phyloP scores from a whole-genome alignment of 202 grass and related monocot species.

The Digitaria exilis region DNA sequence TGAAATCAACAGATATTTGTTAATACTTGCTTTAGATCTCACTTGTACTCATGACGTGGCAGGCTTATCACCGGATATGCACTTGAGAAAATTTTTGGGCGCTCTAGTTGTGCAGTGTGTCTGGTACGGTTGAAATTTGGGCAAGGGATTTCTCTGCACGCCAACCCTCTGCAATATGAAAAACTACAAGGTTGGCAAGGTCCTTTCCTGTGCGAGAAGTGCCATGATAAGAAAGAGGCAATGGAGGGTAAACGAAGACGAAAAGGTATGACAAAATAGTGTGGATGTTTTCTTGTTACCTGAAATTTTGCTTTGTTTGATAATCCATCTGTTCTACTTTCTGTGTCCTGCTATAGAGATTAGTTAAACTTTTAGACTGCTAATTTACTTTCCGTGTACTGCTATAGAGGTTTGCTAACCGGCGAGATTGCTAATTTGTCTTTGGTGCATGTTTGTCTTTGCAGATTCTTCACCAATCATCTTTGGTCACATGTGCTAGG shows the following conservation, averaged over 20 bases:
- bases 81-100: conserved; percentile 78
- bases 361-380: too few species aligned
- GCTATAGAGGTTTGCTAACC: background rate
- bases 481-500: conserved; percentile 44
- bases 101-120: conserved; percentile 83
- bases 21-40: background rate
- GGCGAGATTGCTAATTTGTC: conserved; percentile 42
- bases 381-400: too few species aligned
- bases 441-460: conserved; percentile 41
- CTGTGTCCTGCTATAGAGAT: background rate
- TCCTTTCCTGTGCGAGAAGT: conserved; percentile 81
- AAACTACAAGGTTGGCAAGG: conserved; percentile 90
- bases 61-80: conserved; percentile 80
- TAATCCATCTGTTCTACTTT: background rate
- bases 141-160: conserved; percentile 78
- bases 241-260: conserved; percentile 81
- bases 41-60: conserved; percentile 13
- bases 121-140: conserved; percentile 57
- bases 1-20: conserved; percentile 1
- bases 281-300: background rate
- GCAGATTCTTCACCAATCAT: conserved; percentile 53
- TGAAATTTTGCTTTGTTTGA: background rate
- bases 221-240: conserved; percentile 86
- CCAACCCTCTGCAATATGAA: conserved; percentile 52
- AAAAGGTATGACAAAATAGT: conserved; percentile 47